Evolutionary conservation across 139 green algal species (phyloP).

Genomic region (Monoraphidium neglectum): DNA sequence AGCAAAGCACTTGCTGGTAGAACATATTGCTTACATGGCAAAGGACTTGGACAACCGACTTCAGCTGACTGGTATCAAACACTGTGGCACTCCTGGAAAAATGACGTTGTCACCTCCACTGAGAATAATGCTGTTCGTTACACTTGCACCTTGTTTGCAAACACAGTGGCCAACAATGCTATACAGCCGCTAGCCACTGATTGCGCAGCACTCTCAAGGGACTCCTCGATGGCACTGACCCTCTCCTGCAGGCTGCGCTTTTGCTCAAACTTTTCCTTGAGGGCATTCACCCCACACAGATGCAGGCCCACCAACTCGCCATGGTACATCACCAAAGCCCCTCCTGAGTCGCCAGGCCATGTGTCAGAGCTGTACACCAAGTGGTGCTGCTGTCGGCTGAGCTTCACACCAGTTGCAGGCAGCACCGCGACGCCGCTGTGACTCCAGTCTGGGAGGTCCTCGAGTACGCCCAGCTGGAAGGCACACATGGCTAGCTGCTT

Average conservation of each 20-base stretch:
- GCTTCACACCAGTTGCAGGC: slow-evolving; percentile 1
- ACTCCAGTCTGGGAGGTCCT: not conserved
- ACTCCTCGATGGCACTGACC: not conserved
- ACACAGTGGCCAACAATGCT: not conserved
- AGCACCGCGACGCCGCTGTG: not conserved
- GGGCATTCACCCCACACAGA: not conserved
- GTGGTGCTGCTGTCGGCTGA: not conserved
- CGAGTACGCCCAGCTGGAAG: slow-evolving; percentile 1
- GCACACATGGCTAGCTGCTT: not conserved
- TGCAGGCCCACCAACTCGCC: slow-evolving; percentile 1
- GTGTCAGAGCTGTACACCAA: not conserved
- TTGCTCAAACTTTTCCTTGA: not conserved
- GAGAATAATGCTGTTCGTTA: too few relatives aligned
- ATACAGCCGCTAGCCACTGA: slow-evolving; percentile 1
- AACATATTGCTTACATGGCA: too few relatives aligned
- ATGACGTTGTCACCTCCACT: too few relatives aligned
- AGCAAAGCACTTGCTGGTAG: too few relatives aligned
- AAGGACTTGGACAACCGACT: too few relatives aligned
- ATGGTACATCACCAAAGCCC: not conserved
- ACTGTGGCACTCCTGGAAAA: too few relatives aligned
- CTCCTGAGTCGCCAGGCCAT: slow-evolving; percentile 1
- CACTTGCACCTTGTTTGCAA: not conserved
- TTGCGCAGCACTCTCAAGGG: not conserved
- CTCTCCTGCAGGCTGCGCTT: not conserved
- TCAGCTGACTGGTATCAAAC: too few relatives aligned